These are phyloP conservation scores for Ganoderma leucocontextum DNA, from an alignment of 1,284 basidiomycete species.

Conservation along the genomic window DNA sequence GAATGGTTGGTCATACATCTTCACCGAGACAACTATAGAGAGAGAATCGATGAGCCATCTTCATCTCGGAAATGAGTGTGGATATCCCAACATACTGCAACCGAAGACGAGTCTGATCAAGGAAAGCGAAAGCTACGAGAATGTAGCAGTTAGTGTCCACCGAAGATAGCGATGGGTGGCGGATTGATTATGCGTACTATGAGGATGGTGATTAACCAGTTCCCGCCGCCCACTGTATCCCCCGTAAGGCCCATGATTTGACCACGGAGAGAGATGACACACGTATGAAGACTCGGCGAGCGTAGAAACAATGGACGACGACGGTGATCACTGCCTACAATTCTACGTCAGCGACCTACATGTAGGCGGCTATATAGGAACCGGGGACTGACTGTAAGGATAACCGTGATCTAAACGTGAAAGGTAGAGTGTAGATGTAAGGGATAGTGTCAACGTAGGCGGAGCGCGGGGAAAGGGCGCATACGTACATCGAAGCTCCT, in stretches of 20 bases:
- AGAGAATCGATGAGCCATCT: not conserved
- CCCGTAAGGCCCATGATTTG: not conserved
- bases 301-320: slow-evolving; percentile 31
- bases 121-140: slow-evolving; percentile 17
- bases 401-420: slow-evolving; percentile 16
- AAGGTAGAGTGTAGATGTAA: not conserved
- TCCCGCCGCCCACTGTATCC: slow-evolving; percentile 16
- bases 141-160: not conserved
- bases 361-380: too few relatives aligned
- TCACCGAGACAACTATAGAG: slow-evolving; percentile 6
- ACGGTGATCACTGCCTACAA: slow-evolving; percentile 27
- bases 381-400: slow-evolving; percentile 16
- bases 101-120: slow-evolving; percentile 16
- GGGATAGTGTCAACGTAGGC: not conserved
- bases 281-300: slow-evolving; percentile 25
- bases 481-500: slow-evolving; percentile 28
- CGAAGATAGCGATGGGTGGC: not conserved
- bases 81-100: not conserved
- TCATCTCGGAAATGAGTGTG: not conserved
- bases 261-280: not conserved
- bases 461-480: not conserved
- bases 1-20: slow-evolving; percentile 9
- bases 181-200: not conserved
- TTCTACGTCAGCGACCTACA: not conserved
- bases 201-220: slow-evolving; percentile 4